Percentiles rank a stretch among this genome's conserved stretches.
These are phyloP conservation scores for Lactarius akahatsu DNA, from an alignment of 768 basidiomycete genomes.

Conservation along the genomic window DNA sequence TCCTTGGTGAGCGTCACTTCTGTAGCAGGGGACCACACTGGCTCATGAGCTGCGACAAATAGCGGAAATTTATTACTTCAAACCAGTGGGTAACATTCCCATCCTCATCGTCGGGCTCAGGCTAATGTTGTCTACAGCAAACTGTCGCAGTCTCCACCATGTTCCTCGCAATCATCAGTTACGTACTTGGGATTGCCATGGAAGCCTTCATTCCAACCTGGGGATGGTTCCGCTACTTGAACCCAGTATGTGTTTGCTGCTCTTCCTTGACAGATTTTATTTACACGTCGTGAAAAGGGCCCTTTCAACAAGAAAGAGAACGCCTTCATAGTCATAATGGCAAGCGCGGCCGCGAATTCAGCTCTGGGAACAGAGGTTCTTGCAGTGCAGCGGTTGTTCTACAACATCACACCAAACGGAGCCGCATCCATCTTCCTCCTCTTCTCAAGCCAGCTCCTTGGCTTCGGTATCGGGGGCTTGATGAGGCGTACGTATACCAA, in stretches of 20 bases:
- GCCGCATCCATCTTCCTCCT: constrained; percentile 47
- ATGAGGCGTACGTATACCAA: constrained; percentile 42
- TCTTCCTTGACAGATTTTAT: background rate
- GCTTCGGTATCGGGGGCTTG: constrained; percentile 57
- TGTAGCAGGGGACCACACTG: constrained; percentile 28
- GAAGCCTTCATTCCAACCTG: constrained; percentile 46
- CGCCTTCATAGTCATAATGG: constrained; percentile 58
- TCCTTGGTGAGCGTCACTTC: constrained; percentile 41
- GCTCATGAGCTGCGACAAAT: constrained; percentile 45
- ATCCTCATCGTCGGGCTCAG: background rate
- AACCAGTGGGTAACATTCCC: constrained; percentile 42
- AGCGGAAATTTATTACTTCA: constrained; percentile 64
- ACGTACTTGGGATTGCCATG: constrained; percentile 48
- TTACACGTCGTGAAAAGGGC: constrained; percentile 37
- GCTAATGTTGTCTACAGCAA: constrained; percentile 42
- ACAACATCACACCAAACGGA: constrained; percentile 51
- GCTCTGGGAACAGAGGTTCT: constrained; percentile 55
- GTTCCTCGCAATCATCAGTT: constrained; percentile 54
- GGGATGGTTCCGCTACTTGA: constrained; percentile 50
- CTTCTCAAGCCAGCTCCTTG: constrained; percentile 39
- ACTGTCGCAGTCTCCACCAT: constrained; percentile 50
- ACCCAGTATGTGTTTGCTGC: constrained; percentile 42
- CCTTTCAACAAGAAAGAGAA: constrained; percentile 63
- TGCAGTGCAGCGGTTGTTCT: constrained; percentile 46
- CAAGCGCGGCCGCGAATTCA: constrained; percentile 54